Base-by-base conservation (phyloP, 495 filamentous ascomycete species). In the Aspergillus ostianus region DNA sequence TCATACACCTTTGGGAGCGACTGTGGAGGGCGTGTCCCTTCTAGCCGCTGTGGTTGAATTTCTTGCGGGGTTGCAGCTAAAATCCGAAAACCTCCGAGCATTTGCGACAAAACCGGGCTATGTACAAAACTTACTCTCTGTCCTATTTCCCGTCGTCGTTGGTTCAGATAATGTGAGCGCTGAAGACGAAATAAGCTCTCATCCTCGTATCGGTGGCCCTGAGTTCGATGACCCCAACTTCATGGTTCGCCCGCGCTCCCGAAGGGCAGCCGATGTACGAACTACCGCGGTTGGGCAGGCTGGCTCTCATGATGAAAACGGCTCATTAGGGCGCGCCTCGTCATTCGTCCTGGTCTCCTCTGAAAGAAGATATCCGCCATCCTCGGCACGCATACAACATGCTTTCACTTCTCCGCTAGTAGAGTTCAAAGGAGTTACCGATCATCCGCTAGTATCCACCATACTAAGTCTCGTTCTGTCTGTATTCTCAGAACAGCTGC, bases 311-410 rank as follows among this genome's bases (percentile, higher is more conserved):
- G 69, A 73, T 63, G 64, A 80, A 77, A 66, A 82, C 76, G 64
- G 83, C 80, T 62, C 80, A 87, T 20, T 74, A 47, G 86, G 85
- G 32, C 85, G 91, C 57, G 86, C 88, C 2, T 97, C 94, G 9
- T 94, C 93, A 6, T 98, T 97, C 64, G 86, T 98, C 32, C 77
- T 98, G 18, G 81, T 98, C 19, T 89, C 89, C 13, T 85, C 90
- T 15, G 85, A 92, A 53, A 80, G 82, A 51, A 72, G 79, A 2
- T 72, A 82, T 54, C 67, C 70, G 12, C 80, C 85, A 4, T 84
- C 84, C 7, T 79, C 84, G 20, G 81, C 84, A 12, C 85, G 83
- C 19, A 74, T 95, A 57, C 87, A 61, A 75, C 88, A 65, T 19
- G 81, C 87, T 0, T 83, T 74, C 78, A 80, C 61, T 27, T 67